These are phyloP conservation scores for Lachnellula subtilissima DNA, from an alignment of 2,329 filamentous ascomycete genomes.

Conservation along the genomic window DNA sequence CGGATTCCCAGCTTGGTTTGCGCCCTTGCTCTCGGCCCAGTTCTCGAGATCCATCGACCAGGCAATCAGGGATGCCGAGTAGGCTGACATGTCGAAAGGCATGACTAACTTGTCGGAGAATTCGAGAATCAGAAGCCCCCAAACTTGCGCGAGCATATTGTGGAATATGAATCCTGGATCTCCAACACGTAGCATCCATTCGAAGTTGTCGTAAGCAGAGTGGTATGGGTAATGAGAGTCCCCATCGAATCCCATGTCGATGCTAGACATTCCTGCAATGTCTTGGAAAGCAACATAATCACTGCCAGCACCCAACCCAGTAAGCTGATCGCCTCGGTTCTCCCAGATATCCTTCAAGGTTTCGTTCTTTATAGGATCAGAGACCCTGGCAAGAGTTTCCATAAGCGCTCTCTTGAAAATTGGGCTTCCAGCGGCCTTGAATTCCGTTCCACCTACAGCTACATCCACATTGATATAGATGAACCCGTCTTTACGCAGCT, in stretches of 20 bases:
- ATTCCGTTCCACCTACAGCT: constrained; percentile 69
- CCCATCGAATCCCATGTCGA: constrained; percentile 76
- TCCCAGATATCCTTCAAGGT: constrained; percentile 76
- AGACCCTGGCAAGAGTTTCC: constrained; percentile 68
- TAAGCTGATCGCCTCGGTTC: constrained; percentile 54
- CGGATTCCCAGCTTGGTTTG: constrained; percentile 44
- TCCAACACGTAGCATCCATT: constrained; percentile 74
- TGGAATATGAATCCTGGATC: constrained; percentile 85
- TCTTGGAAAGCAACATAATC: constrained; percentile 91
- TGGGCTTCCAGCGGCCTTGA: constrained; percentile 76
- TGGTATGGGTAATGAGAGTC: constrained; percentile 60
- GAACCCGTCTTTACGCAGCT: constrained; percentile 67
- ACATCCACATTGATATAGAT: constrained; percentile 91
- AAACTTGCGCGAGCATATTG: constrained; percentile 70
- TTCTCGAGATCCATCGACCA: constrained; percentile 64
- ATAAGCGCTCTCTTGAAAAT: constrained; percentile 68
- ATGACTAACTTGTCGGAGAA: constrained; percentile 75
- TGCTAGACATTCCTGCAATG: constrained; percentile 79
- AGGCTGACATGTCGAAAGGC: constrained; percentile 74
- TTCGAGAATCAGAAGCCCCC: constrained; percentile 78
- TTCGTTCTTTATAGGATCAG: constrained; percentile 66
- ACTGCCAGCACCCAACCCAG: constrained; percentile 66
- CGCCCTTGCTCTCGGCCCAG: constrained; percentile 56
- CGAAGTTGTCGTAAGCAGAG: constrained; percentile 85
- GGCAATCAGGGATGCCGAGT: constrained; percentile 58